phyloP scores from a whole-genome alignment of 164 flowering plant genomes.

The Liquidambar formosana region DNA sequence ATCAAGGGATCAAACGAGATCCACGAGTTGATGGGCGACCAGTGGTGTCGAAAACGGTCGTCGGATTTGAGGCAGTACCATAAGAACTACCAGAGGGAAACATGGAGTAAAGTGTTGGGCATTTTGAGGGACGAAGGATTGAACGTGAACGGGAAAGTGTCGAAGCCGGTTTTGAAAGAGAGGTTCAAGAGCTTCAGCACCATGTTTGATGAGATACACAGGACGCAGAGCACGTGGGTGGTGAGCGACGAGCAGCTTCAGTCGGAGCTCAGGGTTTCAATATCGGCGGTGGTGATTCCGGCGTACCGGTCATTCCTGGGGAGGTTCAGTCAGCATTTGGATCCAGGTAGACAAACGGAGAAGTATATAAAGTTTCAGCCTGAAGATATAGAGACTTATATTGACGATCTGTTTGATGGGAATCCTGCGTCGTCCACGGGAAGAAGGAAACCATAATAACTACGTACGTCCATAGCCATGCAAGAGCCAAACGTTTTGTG shows the following conservation, averaged over 20 bases:
- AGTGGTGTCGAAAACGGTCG: conserved; percentile 63
- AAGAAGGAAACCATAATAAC: conserved; percentile 48
- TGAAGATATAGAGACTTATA: conserved; percentile 77
- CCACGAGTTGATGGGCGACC: conserved; percentile 52
- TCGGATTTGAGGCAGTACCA: conserved; percentile 68
- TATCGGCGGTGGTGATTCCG: conserved; percentile 75
- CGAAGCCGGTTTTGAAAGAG: conserved; percentile 69
- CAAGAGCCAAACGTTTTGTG: too few species aligned
- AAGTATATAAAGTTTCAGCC: conserved; percentile 86
- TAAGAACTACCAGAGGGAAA: conserved; percentile 79
- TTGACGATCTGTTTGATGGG: conserved; percentile 84
- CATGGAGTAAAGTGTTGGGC: conserved; percentile 67
- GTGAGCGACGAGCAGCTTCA: conserved; percentile 90
- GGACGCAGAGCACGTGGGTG: conserved; percentile 79
- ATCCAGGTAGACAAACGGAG: conserved; percentile 61
- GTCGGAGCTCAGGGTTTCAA: conserved; percentile 81
- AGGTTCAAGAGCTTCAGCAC: conserved; percentile 76
- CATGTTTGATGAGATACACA: conserved; percentile 79
- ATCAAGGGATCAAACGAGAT: conserved; percentile 69
- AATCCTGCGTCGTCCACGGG: conserved; percentile 43
- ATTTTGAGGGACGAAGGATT: conserved; percentile 67
- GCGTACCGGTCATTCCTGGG: conserved; percentile 88
- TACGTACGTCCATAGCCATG: too few species aligned
- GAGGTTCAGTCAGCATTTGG: conserved; percentile 66
- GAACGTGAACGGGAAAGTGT: conserved; percentile 52